Conservation (phyloP, 75 land plant genomes). For the Azolla pinnata region DNA sequence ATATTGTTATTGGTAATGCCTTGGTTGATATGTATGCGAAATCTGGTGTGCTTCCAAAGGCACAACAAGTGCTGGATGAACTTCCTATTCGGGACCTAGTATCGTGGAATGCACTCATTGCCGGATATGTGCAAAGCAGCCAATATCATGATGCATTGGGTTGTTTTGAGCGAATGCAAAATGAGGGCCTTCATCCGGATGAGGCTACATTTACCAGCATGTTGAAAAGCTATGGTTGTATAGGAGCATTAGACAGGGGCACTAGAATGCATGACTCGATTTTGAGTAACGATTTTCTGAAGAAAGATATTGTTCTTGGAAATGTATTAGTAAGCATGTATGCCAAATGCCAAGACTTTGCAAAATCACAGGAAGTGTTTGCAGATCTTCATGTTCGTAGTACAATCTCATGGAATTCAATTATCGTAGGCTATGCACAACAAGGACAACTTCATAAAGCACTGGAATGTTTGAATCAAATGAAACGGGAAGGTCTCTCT, state of each 20-base stretch:
- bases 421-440: constrained; percentile 14
- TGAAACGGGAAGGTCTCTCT: constrained; percentile 9
- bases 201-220: constrained; percentile 5
- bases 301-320: background rate
- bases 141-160: constrained; percentile 40
- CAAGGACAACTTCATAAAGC: constrained; percentile 7
- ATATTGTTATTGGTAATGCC: constrained; percentile 22
- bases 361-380: constrained; percentile 14
- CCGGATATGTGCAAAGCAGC: constrained; percentile 62
- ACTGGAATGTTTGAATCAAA: constrained; percentile 15
- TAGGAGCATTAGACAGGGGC: background rate
- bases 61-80: constrained; percentile 29
- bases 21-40: constrained; percentile 43
- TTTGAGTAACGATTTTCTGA: background rate
- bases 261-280: constrained; percentile 1
- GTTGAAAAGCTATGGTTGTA: constrained; percentile 9
- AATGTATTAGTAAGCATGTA: constrained; percentile 11
- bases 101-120: constrained; percentile 74
- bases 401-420: constrained; percentile 23
- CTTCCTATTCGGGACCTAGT: constrained; percentile 37
- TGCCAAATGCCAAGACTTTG: constrained; percentile 9
- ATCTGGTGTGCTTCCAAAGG: constrained; percentile 16
- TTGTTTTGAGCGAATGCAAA: constrained; percentile 40
- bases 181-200: constrained; percentile 10
- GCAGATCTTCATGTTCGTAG: constrained; percentile 15